phyloP scores from a whole-genome alignment of 495 filamentous ascomycete species.

The Tuber aestivum region DNA sequence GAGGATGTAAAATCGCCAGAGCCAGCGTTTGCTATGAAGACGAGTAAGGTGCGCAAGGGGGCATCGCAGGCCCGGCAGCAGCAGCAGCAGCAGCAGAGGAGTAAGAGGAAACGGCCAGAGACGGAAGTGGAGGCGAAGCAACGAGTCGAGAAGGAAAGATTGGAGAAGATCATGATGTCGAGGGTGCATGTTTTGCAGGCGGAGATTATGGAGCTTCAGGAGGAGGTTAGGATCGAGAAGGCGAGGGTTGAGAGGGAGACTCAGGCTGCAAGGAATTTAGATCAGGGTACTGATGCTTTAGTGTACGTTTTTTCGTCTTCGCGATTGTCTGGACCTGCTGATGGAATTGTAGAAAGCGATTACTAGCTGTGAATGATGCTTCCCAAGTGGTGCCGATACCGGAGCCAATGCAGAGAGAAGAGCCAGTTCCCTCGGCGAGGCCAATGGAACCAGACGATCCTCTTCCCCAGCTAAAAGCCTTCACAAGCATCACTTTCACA shows the following conservation, averaged over 20 bases:
- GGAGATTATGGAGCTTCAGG: conserved; percentile 16
- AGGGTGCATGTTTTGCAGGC: conserved; percentile 14
- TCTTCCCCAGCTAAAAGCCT: conserved; percentile 21
- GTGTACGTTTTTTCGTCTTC: conserved; percentile 12
- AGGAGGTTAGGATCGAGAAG: conserved; percentile 18
- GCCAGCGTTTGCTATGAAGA: background rate
- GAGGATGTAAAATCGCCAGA: conserved; percentile 16
- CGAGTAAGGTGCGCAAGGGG: background rate
- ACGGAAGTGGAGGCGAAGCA: conserved; percentile 1
- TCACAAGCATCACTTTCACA: conserved; percentile 36
- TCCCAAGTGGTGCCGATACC: conserved; percentile 14
- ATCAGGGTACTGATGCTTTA: conserved; percentile 13
- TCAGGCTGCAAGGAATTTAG: background rate
- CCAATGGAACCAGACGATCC: conserved; percentile 16
- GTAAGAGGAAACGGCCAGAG: background rate
- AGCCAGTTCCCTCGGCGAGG: conserved; percentile 23
- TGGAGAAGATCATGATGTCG: conserved; percentile 12
- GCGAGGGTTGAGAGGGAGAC: conserved; percentile 15
- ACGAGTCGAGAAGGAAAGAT: conserved; percentile 6
- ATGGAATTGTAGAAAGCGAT: conserved; percentile 13
- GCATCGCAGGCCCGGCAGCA: background rate
- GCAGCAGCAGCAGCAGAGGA: conserved; percentile 1
- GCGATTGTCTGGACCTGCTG: background rate
- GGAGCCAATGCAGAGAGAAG: background rate
- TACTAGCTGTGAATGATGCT: conserved; percentile 31